phyloP scores from a whole-genome alignment of 2,329 filamentous ascomycete species.

The Scedosporium boydii region DNA sequence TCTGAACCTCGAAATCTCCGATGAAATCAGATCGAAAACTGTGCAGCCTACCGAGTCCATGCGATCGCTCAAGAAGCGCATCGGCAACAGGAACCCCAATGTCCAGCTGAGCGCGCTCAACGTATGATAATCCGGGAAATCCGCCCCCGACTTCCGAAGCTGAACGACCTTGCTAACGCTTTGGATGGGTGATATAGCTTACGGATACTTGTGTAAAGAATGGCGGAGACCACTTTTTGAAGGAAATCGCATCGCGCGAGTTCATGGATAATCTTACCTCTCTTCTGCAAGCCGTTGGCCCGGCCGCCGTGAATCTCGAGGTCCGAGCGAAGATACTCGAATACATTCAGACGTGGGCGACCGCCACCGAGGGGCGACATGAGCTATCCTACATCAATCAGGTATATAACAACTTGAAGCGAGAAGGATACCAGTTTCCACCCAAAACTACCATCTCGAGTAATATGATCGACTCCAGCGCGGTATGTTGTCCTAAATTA shows the following conservation, averaged over 20 bases:
- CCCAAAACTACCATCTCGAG: constrained; percentile 80
- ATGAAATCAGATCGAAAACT: constrained; percentile 93
- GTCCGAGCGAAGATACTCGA: constrained; percentile 88
- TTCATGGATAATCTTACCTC: constrained; percentile 97
- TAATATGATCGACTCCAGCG: constrained; percentile 95
- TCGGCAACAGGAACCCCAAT: constrained; percentile 97
- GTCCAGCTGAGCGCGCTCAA: constrained; percentile 91
- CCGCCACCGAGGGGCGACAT: constrained; percentile 74
- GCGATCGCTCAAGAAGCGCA: constrained; percentile 86
- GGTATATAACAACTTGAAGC: constrained; percentile 72
- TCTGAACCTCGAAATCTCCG: constrained; percentile 94
- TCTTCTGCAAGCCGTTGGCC: constrained; percentile 70
- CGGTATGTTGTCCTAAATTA: constrained; percentile 48
- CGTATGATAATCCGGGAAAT: constrained; percentile 35
- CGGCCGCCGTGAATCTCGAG: constrained; percentile 67
- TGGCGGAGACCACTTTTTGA: constrained; percentile 87
- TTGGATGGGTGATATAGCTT: constrained; percentile 45
- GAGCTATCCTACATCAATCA: constrained; percentile 82
- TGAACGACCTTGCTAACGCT: neutral
- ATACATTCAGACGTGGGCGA: constrained; percentile 87
- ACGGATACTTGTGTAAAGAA: constrained; percentile 99
- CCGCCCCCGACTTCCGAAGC: neutral
- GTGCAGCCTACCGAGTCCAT: constrained; percentile 97
- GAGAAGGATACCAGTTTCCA: constrained; percentile 82
- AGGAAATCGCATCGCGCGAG: constrained; percentile 90